Base-by-base conservation (phyloP, 148 eudicot genomes). In the Cornus florida region DNA sequence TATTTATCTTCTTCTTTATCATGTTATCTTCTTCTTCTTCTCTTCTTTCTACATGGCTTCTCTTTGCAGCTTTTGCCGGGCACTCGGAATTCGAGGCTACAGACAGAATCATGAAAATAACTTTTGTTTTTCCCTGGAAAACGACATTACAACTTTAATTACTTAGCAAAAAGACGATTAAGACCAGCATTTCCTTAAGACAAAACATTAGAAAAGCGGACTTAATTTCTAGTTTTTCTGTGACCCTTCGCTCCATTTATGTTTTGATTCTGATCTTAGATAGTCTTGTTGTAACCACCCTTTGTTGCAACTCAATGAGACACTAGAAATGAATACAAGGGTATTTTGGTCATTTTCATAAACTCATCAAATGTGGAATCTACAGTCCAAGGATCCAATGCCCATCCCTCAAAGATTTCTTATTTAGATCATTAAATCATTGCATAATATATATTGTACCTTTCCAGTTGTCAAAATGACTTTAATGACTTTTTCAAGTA, bases 31-130 rank as follows among this genome's bases (percentile, higher is more conserved):
- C 33, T 35, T 74, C 53, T 77, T 33, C 74, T 43, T 53, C 62
- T 83, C 73, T 59, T 81, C 38, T 77, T 76, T 78, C 78, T 72
- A 78, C 79, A 32, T 43, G 62, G 82, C 77, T 87, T 83, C 88
- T 82, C 79, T 75, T 80, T 79, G 82, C 87, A 88, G 89, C 89
- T 84, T 82, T 82, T 82, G 84, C 84, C 73, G 80, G 69, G 31
- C 69, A 50, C 72, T 71, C 24, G 69, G 84, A 62, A 53, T 67
- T 67, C 84, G 77, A 71, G 65, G 57, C 67, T 24, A 62, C 70
- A 33, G 70, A 77, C 80, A 81, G 56, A 76, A 81, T 86, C 46
- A 78, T 73, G 73, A 67, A 59, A 82, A 81, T 50, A 48, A 39
- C 74, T 74, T 86, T 81, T 80, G 20, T 72, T 81, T 76, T 78